A percentile compares a stretch with the other conserved stretches of the same genome.
These are phyloP conservation scores for Sordariomycetes sp. DNA, from an alignment of 2,329 filamentous ascomycete species.

Conservation along the genomic window DNA sequence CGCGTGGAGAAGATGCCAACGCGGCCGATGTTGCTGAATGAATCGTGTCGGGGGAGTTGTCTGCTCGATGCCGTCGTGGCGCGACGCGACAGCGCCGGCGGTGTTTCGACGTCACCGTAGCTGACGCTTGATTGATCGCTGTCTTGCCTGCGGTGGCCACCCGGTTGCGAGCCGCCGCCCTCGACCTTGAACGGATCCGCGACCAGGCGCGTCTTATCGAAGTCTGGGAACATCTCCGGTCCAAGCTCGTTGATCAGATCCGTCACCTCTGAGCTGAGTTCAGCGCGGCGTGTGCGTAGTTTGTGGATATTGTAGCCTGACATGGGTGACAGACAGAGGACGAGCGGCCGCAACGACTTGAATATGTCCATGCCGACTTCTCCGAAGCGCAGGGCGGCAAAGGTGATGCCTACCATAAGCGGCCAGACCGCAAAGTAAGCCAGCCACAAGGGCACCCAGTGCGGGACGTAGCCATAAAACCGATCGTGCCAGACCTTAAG, in stretches of 20 bases:
- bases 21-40: slow-evolving; percentile 79
- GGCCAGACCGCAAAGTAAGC: slow-evolving; percentile 68
- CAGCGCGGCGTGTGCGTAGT: slow-evolving; percentile 61
- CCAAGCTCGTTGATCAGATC: slow-evolving; percentile 91
- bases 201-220: slow-evolving; percentile 67
- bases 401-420: slow-evolving; percentile 81
- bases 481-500: slow-evolving; percentile 75
- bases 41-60: slow-evolving; percentile 73
- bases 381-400: slow-evolving; percentile 86
- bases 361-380: slow-evolving; percentile 99
- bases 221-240: slow-evolving; percentile 96
- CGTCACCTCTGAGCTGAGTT: slow-evolving; percentile 75
- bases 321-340: slow-evolving; percentile 75
- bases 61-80: slow-evolving; percentile 46
- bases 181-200: slow-evolving; percentile 39
- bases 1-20: slow-evolving; percentile 87
- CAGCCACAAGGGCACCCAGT: slow-evolving; percentile 70
- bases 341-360: slow-evolving; percentile 83
- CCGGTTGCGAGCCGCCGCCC: slow-evolving; percentile 12
- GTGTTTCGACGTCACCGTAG: slow-evolving; percentile 26
- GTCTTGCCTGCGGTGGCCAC: slow-evolving; percentile 28
- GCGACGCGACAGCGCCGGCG: slow-evolving; percentile 30
- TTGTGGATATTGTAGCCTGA: slow-evolving; percentile 77
- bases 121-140: slow-evolving; percentile 36
- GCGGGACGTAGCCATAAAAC: slow-evolving; percentile 71